Evolutionary conservation across 2,329 filamentous ascomycete species (phyloP), one percentile per base, ranked within the genome.

Genomic region (Cadophora sp.): DNA sequence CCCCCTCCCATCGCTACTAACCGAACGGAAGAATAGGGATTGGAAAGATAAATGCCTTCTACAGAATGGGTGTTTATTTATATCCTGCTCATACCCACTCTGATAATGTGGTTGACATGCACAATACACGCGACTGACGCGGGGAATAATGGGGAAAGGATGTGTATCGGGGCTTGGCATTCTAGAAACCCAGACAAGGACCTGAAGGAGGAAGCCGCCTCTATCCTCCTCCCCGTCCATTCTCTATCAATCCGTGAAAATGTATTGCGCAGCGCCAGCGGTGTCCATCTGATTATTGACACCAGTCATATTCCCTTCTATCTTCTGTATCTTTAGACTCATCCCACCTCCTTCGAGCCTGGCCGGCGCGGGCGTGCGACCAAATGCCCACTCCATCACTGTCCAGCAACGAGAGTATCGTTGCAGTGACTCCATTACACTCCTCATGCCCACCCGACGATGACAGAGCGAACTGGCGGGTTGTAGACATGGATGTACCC

Each of bases 401-500:
- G 58, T 75, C 75, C 51, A 74, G 66, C 69, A 66, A 70, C 66
- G 68, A 73, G 50, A 73, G 62, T 51, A 73, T 69, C 64, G 60
- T 68, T 67, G 70, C 68, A 68, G 67, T 66, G 43, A 66, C 73
- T 64, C 71, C 74, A 62, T 65, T 69, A 58, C 77, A 80, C 68
- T 73, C 76, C 67, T 80, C 79, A 71, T 83, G 82, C 75, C 82
- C 82, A 56, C 79, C 80, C 60, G 79, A 81, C 59, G 79, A 80
- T 73, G 78, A 79, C 59, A 71, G 78, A 66, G 71, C 73, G 18
- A 76, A 68, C 51, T 75, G 74, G 74, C 74, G 77, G 72, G 73
- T 74, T 69, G 22, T 74, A 76, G 75, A 75, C 66, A 77, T 77
- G 74, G 74, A 76, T 71, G 62, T 66, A 64, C 55, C 72, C 67